phyloP scores from a whole-genome alignment of 1,284 basidiomycete species.

The Bondarzewia mesenterica region DNA sequence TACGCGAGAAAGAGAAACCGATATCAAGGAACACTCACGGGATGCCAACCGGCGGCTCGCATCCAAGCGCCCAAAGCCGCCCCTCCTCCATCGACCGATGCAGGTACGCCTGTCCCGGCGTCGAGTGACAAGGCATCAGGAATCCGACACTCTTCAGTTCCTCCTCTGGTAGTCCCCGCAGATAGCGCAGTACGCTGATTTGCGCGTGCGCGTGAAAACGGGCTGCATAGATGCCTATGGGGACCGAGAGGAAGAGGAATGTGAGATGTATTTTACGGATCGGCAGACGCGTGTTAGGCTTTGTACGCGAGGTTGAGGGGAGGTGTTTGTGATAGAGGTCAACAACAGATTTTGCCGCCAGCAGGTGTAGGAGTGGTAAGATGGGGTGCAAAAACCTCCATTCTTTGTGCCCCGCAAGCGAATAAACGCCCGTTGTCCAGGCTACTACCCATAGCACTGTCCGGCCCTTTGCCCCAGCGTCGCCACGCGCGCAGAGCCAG shows the following conservation, averaged over 20 bases:
- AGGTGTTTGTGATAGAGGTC: slow-evolving; percentile 22
- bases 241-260: slow-evolving; percentile 46
- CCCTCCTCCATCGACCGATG: slow-evolving; percentile 57
- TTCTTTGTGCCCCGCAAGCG: slow-evolving; percentile 86
- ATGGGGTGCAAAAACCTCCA: slow-evolving; percentile 95
- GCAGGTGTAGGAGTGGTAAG: slow-evolving; percentile 77
- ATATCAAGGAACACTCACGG: not conserved
- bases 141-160: slow-evolving; percentile 67
- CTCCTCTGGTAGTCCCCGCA: slow-evolving; percentile 41
- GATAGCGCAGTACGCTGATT: slow-evolving; percentile 60
- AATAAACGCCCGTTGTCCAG: slow-evolving; percentile 71
- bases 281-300: slow-evolving; percentile 14
- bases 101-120: slow-evolving; percentile 87
- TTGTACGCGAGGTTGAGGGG: not conserved
- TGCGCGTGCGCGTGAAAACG: slow-evolving; percentile 74
- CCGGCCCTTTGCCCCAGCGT: slow-evolving; percentile 19
- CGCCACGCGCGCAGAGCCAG: slow-evolving; percentile 26
- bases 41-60: slow-evolving; percentile 74
- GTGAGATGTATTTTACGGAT: slow-evolving; percentile 30
- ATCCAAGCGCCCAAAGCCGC: slow-evolving; percentile 77
- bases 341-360: slow-evolving; percentile 69
- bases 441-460: slow-evolving; percentile 44
- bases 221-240: slow-evolving; percentile 60
- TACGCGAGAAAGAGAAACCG: not conserved
- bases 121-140: slow-evolving; percentile 98